These are phyloP conservation scores for Selaginella tamariscina DNA, from an alignment of 75 land plant species.

Conservation along the genomic window DNA sequence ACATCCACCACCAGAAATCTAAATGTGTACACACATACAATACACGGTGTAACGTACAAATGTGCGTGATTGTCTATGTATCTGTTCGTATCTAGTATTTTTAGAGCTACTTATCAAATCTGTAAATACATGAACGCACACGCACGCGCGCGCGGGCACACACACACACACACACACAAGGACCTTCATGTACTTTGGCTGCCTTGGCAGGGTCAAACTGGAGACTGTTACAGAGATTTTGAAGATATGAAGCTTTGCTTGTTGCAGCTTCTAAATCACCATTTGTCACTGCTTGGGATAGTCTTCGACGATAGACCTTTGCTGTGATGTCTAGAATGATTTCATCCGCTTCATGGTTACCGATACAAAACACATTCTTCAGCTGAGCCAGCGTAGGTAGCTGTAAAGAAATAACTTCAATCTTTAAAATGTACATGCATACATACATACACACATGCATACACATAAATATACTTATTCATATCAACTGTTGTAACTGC, in stretches of 20 bases:
- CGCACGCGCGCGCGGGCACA: too few relatives aligned
- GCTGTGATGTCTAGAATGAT: conserved; percentile 63
- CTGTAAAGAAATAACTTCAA: conserved; percentile 21
- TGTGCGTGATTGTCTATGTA: too few relatives aligned
- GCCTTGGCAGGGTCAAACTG: neutral
- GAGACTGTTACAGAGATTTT: neutral
- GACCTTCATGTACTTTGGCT: conserved; percentile 3
- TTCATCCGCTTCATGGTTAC: conserved; percentile 67
- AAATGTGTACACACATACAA: too few relatives aligned
- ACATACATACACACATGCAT: too few relatives aligned
- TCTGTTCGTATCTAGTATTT: too few relatives aligned
- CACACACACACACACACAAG: too few relatives aligned
- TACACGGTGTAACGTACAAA: too few relatives aligned
- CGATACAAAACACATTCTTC: conserved; percentile 77
- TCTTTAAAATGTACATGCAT: neutral
- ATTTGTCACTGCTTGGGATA: conserved; percentile 14
- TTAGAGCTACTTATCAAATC: too few relatives aligned
- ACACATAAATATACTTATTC: too few relatives aligned
- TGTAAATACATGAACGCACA: too few relatives aligned
- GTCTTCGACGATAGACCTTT: conserved; percentile 61
- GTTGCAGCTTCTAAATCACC: neutral
- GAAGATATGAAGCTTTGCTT: neutral
- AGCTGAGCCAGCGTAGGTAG: conserved; percentile 53
- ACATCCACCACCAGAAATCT: too few relatives aligned
- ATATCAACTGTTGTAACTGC: too few relatives aligned